These are phyloP conservation scores for Suhomyces canberraensis DNA, from an alignment of 805 yeast genomes.

Conservation along the genomic window DNA sequence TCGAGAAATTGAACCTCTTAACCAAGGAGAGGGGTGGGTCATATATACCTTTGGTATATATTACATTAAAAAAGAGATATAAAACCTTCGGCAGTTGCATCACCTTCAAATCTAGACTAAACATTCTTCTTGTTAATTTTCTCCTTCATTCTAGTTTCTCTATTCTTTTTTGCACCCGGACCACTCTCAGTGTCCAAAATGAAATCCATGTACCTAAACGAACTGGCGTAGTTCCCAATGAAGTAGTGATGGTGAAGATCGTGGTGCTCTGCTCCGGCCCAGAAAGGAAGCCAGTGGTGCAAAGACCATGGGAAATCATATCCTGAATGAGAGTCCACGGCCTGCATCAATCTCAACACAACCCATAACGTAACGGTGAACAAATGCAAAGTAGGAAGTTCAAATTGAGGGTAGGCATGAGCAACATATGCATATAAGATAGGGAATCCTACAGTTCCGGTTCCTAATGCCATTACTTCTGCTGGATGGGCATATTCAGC, in stretches of 20 bases:
- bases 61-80: too few species aligned
- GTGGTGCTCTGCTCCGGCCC: conserved; percentile 67
- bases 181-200: conserved; percentile 55
- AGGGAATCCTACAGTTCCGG: conserved; percentile 62
- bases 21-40: too few species aligned
- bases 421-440: conserved; percentile 50
- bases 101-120: too few species aligned
- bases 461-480: conserved; percentile 55
- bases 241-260: conserved; percentile 60
- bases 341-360: conserved; percentile 50
- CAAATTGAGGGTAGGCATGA: conserved; percentile 18
- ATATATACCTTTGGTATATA: too few species aligned
- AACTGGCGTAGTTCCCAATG: conserved; percentile 56
- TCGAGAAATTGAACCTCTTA: too few species aligned
- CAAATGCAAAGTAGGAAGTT: conserved; percentile 42
- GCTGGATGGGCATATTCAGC: conserved; percentile 63
- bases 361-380: conserved; percentile 56
- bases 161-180: conserved; percentile 45
- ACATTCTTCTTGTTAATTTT: conserved; percentile 37
- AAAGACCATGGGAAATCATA: conserved; percentile 63
- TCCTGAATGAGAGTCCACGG: conserved; percentile 61
- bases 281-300: conserved; percentile 53
- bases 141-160: conserved; percentile 43
- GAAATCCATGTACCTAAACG: conserved; percentile 59
- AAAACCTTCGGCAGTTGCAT: too few species aligned